A percentile compares a stretch with the other conserved stretches of the same genome.
phyloP scores from a whole-genome alignment of 805 yeast genomes.

The Nakazawaea ernobii region DNA sequence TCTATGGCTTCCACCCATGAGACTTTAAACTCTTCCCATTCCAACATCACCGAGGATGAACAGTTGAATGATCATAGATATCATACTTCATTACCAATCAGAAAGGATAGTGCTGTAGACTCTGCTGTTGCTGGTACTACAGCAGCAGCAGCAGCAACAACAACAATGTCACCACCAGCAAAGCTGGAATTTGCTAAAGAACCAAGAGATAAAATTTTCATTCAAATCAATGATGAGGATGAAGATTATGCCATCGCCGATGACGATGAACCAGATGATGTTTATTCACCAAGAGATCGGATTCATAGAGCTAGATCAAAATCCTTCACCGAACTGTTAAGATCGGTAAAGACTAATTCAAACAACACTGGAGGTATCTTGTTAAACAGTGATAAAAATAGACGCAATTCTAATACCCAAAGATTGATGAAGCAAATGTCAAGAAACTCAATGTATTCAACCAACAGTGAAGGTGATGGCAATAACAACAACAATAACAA shows the following conservation, averaged over 20 bases:
- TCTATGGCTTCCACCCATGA: slow-evolving; percentile 16
- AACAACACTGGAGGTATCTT: slow-evolving; percentile 7
- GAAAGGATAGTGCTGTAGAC: slow-evolving; percentile 17
- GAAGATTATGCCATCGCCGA: slow-evolving; percentile 7
- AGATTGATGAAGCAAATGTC: slow-evolving; percentile 23
- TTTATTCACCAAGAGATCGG: background rate
- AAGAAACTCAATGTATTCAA: slow-evolving; percentile 19
- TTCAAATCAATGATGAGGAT: slow-evolving; percentile 10
- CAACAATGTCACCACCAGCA: background rate
- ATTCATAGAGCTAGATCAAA: slow-evolving; percentile 22
- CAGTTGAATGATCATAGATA: slow-evolving; percentile 29
- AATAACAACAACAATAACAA: background rate
- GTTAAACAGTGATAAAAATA: slow-evolving; percentile 11
- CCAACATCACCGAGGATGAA: slow-evolving; percentile 30
- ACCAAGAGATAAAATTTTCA: slow-evolving; percentile 10
- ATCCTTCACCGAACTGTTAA: slow-evolving; percentile 39
- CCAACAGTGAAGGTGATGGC: slow-evolving; percentile 8
- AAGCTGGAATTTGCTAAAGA: background rate
- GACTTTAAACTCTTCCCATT: slow-evolving; percentile 24
- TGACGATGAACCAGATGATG: background rate
- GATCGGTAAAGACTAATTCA: slow-evolving; percentile 24
- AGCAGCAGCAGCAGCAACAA: background rate
- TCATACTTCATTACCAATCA: slow-evolving; percentile 28
- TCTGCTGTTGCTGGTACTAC: background rate
- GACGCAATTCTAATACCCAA: slow-evolving; percentile 11